A percentile compares a stretch with the other conserved stretches of the same genome.
Evolutionary conservation across 495 filamentous ascomycete genomes (phyloP).

Genomic region (Neurospora sp.): DNA sequence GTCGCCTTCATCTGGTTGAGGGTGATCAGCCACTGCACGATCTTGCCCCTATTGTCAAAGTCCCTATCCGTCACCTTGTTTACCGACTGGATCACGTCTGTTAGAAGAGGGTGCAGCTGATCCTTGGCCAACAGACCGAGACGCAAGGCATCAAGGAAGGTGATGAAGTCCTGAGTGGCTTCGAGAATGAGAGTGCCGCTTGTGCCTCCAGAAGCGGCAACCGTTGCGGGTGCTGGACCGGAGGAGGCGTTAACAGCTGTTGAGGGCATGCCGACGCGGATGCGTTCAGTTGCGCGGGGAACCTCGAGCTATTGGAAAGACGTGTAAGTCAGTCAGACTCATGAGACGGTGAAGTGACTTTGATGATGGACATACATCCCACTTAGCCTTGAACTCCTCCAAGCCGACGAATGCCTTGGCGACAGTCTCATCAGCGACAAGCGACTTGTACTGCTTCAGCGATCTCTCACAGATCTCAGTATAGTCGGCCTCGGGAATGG

Average conservation of each 20-base stretch:
- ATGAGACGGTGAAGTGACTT: background rate
- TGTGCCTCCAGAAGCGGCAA: conserved; percentile 41
- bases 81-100: conserved; percentile 89
- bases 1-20: conserved; percentile 95
- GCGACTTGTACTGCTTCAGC: conserved; percentile 94
- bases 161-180: conserved; percentile 97
- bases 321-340: background rate
- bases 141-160: conserved; percentile 86
- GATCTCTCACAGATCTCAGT: conserved; percentile 89
- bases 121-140: conserved; percentile 88
- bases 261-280: conserved; percentile 74
- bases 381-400: conserved; percentile 87
- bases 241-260: conserved; percentile 49
- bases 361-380: conserved; percentile 56
- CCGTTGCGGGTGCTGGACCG: conserved; percentile 32
- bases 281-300: conserved; percentile 82
- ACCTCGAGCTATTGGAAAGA: conserved; percentile 63
- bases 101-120: conserved; percentile 83
- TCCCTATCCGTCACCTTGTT: conserved; percentile 92
- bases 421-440: conserved; percentile 78
- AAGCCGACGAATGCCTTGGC: conserved; percentile 72
- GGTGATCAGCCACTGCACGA: conserved; percentile 95
- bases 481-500: conserved; percentile 82
- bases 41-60: conserved; percentile 90
- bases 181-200: conserved; percentile 69